phyloP scores from a whole-genome alignment of 768 basidiomycete genomes.

The Hygrophorus pudorinus region DNA sequence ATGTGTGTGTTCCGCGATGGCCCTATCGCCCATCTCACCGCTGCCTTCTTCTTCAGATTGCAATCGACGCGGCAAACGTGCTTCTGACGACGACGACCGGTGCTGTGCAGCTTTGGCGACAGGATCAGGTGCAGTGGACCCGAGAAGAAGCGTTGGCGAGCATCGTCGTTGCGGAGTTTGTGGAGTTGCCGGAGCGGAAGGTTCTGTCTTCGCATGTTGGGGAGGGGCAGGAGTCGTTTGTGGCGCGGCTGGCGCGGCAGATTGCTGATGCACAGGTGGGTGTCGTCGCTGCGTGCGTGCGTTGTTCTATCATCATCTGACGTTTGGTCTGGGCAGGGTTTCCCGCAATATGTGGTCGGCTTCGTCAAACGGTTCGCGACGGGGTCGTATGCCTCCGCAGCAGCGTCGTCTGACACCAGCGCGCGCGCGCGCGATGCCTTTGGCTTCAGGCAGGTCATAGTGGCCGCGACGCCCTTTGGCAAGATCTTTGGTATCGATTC shows the following conservation, averaged over 20 bases:
- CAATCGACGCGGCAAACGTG: constrained; percentile 42
- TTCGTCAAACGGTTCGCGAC: constrained; percentile 67
- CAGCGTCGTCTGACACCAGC: constrained; percentile 22
- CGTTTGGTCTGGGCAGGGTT: too few relatives aligned
- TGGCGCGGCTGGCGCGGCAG: constrained; percentile 45
- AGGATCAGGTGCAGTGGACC: constrained; percentile 53
- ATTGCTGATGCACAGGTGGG: constrained; percentile 48
- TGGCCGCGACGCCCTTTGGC: constrained; percentile 59
- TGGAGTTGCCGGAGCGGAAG: constrained; percentile 64
- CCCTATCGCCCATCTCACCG: neutral
- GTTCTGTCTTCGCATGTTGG: constrained; percentile 19
- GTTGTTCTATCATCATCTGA: neutral
- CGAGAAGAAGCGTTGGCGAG: constrained; percentile 73
- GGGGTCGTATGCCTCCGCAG: constrained; percentile 48
- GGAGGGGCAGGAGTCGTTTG: constrained; percentile 41
- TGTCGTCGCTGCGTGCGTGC: too few relatives aligned
- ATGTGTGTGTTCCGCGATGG: constrained; percentile 13
- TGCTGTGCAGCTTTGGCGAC: constrained; percentile 65
- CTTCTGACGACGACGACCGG: constrained; percentile 68
- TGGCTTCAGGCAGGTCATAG: constrained; percentile 78
- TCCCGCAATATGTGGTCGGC: constrained; percentile 57
- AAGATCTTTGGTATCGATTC: constrained; percentile 81
- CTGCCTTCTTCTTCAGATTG: constrained; percentile 27
- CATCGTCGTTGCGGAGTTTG: constrained; percentile 53
- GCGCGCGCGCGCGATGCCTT: constrained; percentile 62